Base-by-base conservation (phyloP, 1,284 basidiomycete genomes). In the Sporisorium scitamineum region DNA sequence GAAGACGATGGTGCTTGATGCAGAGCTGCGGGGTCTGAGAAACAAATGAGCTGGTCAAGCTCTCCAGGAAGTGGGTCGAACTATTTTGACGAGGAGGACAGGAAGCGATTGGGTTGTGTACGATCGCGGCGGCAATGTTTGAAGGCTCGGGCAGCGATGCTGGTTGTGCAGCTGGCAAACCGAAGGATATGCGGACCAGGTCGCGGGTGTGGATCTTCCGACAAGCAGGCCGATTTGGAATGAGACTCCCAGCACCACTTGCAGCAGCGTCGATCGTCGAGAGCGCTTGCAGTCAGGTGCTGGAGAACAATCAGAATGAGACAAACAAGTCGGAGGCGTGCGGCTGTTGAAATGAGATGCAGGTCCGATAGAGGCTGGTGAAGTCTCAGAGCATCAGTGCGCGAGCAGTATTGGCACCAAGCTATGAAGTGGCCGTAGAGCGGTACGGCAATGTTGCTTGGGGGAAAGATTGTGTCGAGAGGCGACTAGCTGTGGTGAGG, bases 121-220 rank as follows among this genome's bases (percentile, higher is more conserved):
- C 29, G 32, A 37, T 16, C 50, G 50, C 13, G 2, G 50, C 32
- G 14, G 55, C 56, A 20, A 50, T 29, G 42, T 29, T 34, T 10
- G 7, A 58, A 32, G 42, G 37, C 62, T 70, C 68, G 68, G 68
- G 57, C 68, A 70, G 51, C 7, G 55, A 54, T 54, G 62, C 54
- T 65, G 3, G 41, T 20, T 6, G 39, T 70, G 68, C 68, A 70
- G 68, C 51, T 31, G 37, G 53, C 27, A 64, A 41, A 42, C 57
- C 61, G 58, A 64, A 64, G 42, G 48, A 48, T 34, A 57, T 63
- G 61, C 44, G 42, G 59, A 51, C 26, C 32, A 41, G 37, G 37
- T 54, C 31, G 61, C 24, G 53, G 32, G 55, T 56, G 48, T 39
- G 45, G 45, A 60, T 63, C 52, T 27, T 39, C 26, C n/a, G 55